A percentile compares a stretch with the other conserved stretches of the same genome.
These are phyloP conservation scores for Rachicladosporium sp. DNA, from an alignment of 2,329 filamentous ascomycete species.

Conservation along the genomic window DNA sequence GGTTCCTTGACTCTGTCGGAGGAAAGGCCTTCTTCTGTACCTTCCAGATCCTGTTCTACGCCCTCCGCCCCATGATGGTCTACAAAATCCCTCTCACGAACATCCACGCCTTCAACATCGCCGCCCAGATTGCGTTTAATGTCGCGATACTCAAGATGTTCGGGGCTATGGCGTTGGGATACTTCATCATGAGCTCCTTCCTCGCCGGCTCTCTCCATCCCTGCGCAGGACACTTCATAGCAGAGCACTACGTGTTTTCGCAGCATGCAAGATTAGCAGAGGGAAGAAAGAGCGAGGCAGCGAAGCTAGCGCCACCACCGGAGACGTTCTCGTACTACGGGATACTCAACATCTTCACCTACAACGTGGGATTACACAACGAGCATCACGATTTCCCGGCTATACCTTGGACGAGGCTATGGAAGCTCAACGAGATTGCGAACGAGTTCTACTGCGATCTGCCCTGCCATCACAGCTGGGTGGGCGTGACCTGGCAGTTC, in stretches of 20 bases:
- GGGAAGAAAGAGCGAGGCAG: slow-evolving; percentile 31
- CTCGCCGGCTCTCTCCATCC: slow-evolving; percentile 88
- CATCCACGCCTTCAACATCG: slow-evolving; percentile 73
- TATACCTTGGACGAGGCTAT: slow-evolving; percentile 83
- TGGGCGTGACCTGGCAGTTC: slow-evolving; percentile 89
- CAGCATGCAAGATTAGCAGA: slow-evolving; percentile 36
- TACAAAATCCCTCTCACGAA: slow-evolving; percentile 79
- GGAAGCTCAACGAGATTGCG: slow-evolving; percentile 64
- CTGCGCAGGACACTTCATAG: slow-evolving; percentile 94
- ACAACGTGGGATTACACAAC: slow-evolving; percentile 96
- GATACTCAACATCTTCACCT: slow-evolving; percentile 78
- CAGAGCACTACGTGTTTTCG: slow-evolving; percentile 63
- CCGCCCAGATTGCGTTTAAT: slow-evolving; percentile 68
- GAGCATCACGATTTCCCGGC: slow-evolving; percentile 99
- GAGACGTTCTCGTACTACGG: slow-evolving; percentile 98
- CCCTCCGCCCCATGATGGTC: slow-evolving; percentile 85
- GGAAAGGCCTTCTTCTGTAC: slow-evolving; percentile 99
- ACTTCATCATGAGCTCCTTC: slow-evolving; percentile 82
- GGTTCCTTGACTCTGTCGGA: slow-evolving; percentile 86
- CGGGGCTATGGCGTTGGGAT: slow-evolving; percentile 56
- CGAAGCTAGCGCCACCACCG: slow-evolving; percentile 45
- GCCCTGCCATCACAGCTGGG: slow-evolving; percentile 81
- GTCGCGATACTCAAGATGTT: slow-evolving; percentile 49
- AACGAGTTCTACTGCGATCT: slow-evolving; percentile 84
- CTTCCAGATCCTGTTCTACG: slow-evolving; percentile 99